Evolutionary conservation across 2,329 filamentous ascomycete genomes (phyloP), one percentile per base, ranked within the genome.

Genomic region (Beauveria asiatica): DNA sequence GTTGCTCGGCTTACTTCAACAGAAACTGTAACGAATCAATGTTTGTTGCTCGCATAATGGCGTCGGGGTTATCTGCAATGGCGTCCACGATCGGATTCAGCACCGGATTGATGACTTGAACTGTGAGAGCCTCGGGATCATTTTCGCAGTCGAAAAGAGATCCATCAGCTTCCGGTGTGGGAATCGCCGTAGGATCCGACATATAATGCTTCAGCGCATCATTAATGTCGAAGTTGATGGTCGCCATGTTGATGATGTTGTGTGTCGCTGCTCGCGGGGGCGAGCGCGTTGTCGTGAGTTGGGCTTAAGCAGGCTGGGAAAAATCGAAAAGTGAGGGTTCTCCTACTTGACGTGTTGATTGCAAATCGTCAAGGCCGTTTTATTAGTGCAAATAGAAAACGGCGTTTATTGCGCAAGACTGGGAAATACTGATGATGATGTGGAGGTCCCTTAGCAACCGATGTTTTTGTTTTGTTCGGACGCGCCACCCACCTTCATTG

Each of bases 11-110:
- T 80, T 85, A 97, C 93, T 99, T 99, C 78, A 99, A 82, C 62
- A 99, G 79, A 71, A 96, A 96, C 74, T 97, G 93, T 67, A 99
- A 75, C 63, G 92, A 96, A 78, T 99, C 93, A 77, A 97, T 92
- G 65, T 87, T 83, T 56, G 85, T 83, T 68, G 86, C 83, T 74
- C 87, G 87, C 64, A 85, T 86, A 66, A 99, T 87, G 62, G 89
- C 89, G 74, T 97, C 93, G 55, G 94, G 92, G 70, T 88, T 96
- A 70, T 95, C 92, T 59, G 92, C 92, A 30, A 99, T 85, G 33
- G 90, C 88, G 73, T 97, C 94, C 64, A 97, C 86, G 63, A 99
- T 96, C 25, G 90, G 88, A 71, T 99, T 95, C 63, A 99, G 79
- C 21, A 94, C 86, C 65, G 84, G 84, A 74, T 96, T 95, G 71